Conservation (phyloP, 1,284 basidiomycete genomes). For the Papiliotrema laurentii region DNA sequence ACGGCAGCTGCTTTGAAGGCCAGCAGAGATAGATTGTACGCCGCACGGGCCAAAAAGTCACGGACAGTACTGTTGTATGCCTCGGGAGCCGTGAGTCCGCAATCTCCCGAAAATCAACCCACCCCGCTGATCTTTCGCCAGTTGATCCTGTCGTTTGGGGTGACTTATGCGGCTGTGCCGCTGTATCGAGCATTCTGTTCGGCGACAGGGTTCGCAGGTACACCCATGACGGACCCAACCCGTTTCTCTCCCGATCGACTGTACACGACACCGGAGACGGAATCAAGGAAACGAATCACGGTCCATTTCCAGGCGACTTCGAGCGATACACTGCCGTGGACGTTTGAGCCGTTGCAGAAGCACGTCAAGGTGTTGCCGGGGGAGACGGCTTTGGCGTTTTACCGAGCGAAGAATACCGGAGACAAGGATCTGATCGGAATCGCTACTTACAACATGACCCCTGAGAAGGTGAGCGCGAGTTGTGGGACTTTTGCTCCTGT, state of each 20-base stretch:
- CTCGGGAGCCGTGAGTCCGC: slow-evolving; percentile 30
- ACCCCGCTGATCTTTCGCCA: slow-evolving; percentile 34
- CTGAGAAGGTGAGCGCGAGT: slow-evolving; percentile 47
- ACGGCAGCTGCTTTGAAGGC: slow-evolving; percentile 13
- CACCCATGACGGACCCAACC: slow-evolving; percentile 78
- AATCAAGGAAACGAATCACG: slow-evolving; percentile 65
- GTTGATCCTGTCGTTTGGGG: slow-evolving; percentile 75
- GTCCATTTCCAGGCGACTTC: slow-evolving; percentile 94
- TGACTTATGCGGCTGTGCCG: slow-evolving; percentile 93
- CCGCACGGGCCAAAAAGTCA: slow-evolving; percentile 28
- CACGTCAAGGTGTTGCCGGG: slow-evolving; percentile 88
- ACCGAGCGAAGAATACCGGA: slow-evolving; percentile 84
- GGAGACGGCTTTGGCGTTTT: slow-evolving; percentile 95
- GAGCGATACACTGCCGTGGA: slow-evolving; percentile 86
- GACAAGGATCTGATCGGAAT: slow-evolving; percentile 92
- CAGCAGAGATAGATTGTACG: slow-evolving; percentile 30
- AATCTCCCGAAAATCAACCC: background rate
- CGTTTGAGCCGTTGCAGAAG: slow-evolving; percentile 85
- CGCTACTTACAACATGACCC: slow-evolving; percentile 90
- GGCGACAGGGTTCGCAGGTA: slow-evolving; percentile 93
- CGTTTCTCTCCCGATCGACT: slow-evolving; percentile 77
- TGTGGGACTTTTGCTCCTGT: no score
- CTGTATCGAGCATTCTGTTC: slow-evolving; percentile 97
- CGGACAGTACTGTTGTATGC: slow-evolving; percentile 37
- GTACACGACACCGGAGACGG: slow-evolving; percentile 62